Base-by-base conservation (phyloP, 2,329 filamentous ascomycete species). In the Corinectria fuckeliana region DNA sequence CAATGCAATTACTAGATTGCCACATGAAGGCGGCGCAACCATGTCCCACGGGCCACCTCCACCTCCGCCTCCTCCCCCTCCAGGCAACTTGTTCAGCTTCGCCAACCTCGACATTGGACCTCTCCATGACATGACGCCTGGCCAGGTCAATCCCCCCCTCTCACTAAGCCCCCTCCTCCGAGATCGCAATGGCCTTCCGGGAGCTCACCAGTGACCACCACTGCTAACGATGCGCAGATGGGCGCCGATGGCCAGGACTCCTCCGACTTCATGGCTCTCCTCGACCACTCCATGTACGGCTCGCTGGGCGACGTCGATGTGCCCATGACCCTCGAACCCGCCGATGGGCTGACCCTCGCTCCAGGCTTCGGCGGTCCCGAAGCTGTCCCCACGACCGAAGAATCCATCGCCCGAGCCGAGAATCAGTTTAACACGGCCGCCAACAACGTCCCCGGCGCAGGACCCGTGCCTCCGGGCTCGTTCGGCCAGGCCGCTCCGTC, bases 271-370 rank as follows among this genome's bases (percentile, higher is more conserved):
- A 81, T 83, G 76, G 71, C 75, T 21, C 68, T 81, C 25, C 71
- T 83, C 54, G 78, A 83, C 54, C 76, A 76, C 60, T 71, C 73
- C 57, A 74, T 80, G 69, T 71, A 81, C 50, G 69, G 67, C 56
- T 57, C 69, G 39, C 76, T 77, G 51, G 71, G 71, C 59, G 71
- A 77, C 60, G 74, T 83, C 63, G 71, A 77, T 58, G 74, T 83
- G 63, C 70, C 78, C 44, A 80, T 83, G 76, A 74, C 67, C 54
- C 69, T 83, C 65, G 80, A 82, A 59, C 53, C 72, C 34, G 68
- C 67, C 63, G 74, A 75, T 63, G 72, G 68, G 21, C 50, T 68
- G n/a, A 65, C 63, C 45, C 48, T 69, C 45, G 59, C 63, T 5
- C 58, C 66, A 30, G 64, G 65, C 30, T 67, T 68, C 36, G 66